Evolutionary conservation across 1,284 basidiomycete genomes (phyloP).

Genomic region (Ustilago vetiveriae): DNA sequence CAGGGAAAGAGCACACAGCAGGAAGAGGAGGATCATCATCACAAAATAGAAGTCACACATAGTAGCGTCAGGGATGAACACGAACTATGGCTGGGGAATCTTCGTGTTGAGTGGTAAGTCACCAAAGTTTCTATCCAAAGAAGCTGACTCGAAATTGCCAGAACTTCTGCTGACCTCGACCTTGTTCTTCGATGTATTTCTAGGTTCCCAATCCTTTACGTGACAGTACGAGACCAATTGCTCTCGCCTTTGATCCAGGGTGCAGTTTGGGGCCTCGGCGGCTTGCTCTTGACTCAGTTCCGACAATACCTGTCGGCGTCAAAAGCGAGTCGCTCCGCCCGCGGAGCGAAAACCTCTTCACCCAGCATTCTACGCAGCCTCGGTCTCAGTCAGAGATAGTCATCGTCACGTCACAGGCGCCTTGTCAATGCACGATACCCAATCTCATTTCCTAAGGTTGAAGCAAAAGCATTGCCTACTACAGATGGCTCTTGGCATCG

Average conservation of each 20-base stretch:
- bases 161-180: too few relatives aligned
- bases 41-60: conserved; percentile 24
- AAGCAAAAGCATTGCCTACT: background rate
- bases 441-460: background rate
- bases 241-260: conserved; percentile 59
- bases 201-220: conserved; percentile 56
- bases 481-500: conserved; percentile 16
- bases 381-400: conserved; percentile 19
- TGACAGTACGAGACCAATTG: conserved; percentile 60
- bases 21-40: conserved; percentile 19
- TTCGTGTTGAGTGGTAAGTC: conserved; percentile 60
- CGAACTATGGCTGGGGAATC: conserved; percentile 56
- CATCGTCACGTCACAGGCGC: too few relatives aligned
- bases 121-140: too few relatives aligned
- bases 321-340: background rate
- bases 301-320: conserved; percentile 26
- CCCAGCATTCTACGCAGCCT: conserved; percentile 17
- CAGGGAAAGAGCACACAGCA: background rate
- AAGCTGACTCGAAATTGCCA: too few relatives aligned
- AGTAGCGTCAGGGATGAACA: conserved; percentile 18
- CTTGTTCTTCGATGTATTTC: too few relatives aligned
- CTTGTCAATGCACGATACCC: conserved; percentile 22
- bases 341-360: background rate
- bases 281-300: conserved; percentile 41
- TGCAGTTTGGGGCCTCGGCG: conserved; percentile 53